phyloP scores from a whole-genome alignment of 176 grass and related monocot species.

The Hyparrhenia diplandra region DNA sequence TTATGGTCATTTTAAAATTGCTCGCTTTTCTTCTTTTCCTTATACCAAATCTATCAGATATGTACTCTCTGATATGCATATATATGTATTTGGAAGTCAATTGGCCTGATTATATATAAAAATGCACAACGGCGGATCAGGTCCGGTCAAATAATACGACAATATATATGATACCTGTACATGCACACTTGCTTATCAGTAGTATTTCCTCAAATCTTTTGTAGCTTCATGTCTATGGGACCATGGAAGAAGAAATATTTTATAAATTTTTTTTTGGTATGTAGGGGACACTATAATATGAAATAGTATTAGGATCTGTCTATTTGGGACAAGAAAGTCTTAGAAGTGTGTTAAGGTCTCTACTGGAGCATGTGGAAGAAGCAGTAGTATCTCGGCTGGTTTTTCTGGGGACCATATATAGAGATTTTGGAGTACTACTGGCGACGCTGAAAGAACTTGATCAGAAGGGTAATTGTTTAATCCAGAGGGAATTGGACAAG shows the following conservation, averaged over 20 bases:
- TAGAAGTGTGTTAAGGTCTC: constrained; percentile 7
- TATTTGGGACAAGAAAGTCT: not conserved
- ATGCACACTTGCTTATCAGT: not conserved
- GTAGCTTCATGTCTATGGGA: constrained; percentile 21
- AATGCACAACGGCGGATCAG: not conserved
- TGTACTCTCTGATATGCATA: not conserved
- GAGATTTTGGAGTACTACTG: constrained; percentile 6
- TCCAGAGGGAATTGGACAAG: not conserved
- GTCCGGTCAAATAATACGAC: not conserved
- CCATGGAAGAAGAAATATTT: constrained; percentile 26
- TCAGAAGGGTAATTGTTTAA: constrained; percentile 5
- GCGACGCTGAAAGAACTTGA: not conserved
- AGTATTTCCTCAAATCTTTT: not conserved
- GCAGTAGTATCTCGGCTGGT: not conserved
- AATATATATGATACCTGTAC: not conserved
- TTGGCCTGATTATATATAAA: constrained; percentile 2
- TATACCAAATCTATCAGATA: not conserved
- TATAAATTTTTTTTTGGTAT: not conserved
- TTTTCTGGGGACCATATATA: constrained; percentile 32
- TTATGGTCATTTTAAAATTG: constrained; percentile 18
- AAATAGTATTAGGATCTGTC: constrained; percentile 16
- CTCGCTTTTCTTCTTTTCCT: not conserved
- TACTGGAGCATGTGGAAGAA: constrained; percentile 1
- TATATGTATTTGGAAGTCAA: constrained; percentile 8
- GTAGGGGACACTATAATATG: not conserved